Evolutionary conservation across 768 basidiomycete genomes (phyloP).

Genomic region (Panellus pusillus): DNA sequence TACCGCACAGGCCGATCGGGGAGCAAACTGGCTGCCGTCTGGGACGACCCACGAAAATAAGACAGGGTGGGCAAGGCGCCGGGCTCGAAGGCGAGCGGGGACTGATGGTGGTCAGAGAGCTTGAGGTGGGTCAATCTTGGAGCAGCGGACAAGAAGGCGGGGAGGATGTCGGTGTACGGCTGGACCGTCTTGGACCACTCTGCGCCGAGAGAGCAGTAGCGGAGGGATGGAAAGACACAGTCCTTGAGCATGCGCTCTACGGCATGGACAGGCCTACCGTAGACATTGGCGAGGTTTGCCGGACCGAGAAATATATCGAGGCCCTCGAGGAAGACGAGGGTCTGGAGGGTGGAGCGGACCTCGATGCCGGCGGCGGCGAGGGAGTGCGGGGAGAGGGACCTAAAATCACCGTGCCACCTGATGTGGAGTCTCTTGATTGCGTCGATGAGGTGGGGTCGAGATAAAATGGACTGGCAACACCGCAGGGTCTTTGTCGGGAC

Average conservation of each 20-base stretch:
- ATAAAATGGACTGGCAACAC: conserved; percentile 54
- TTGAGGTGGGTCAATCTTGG: conserved; percentile 46
- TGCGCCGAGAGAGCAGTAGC: conserved; percentile 43
- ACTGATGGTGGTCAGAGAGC: conserved; percentile 42
- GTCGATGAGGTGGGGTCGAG: conserved; percentile 46
- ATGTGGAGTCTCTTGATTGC: conserved; percentile 48
- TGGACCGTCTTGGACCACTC: conserved; percentile 44
- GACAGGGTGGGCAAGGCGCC: conserved; percentile 47
- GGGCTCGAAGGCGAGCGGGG: conserved; percentile 41
- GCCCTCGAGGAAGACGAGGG: conserved; percentile 45
- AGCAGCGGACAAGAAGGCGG: conserved; percentile 42
- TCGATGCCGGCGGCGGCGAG: conserved; percentile 41
- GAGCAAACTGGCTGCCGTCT: conserved; percentile 57
- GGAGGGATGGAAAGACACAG: conserved; percentile 41
- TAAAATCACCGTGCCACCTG: conserved; percentile 50
- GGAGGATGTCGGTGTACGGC: conserved; percentile 41
- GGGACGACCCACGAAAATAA: conserved; percentile 60
- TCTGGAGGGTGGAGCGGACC: conserved; percentile 37
- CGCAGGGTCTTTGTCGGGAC: conserved; percentile 42
- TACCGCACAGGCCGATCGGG: conserved; percentile 60
- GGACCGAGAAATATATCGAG: conserved; percentile 56
- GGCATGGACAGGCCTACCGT: conserved; percentile 35
- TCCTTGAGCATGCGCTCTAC: conserved; percentile 45
- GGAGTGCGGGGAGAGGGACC: conserved; percentile 26
- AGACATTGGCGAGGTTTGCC: conserved; percentile 34